These are phyloP conservation scores for Sherardia arvensis DNA, from an alignment of 257 asterid species.

Conservation along the genomic window DNA sequence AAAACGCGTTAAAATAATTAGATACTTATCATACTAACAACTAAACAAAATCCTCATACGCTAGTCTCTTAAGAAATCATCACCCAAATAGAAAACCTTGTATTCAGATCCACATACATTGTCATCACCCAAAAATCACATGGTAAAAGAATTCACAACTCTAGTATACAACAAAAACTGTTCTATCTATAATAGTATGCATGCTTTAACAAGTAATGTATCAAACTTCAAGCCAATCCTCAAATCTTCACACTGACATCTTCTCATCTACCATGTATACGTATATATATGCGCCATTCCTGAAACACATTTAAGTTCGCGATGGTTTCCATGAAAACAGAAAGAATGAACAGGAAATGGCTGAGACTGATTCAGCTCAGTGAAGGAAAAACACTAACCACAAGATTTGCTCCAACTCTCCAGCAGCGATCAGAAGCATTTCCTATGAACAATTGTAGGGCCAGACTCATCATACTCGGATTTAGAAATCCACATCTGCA, in stretches of 20 bases:
- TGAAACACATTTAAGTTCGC: background rate
- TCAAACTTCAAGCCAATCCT: slow-evolving; percentile 9
- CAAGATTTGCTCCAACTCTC: background rate
- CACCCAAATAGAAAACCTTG: background rate
- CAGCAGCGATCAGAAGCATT: slow-evolving; percentile 32
- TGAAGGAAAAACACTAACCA: slow-evolving; percentile 3
- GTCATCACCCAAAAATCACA: background rate
- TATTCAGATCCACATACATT: slow-evolving; percentile 6
- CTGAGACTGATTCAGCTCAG: background rate
- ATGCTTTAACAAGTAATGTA: background rate
- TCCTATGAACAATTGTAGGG: slow-evolving; percentile 61
- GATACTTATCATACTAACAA: no score
- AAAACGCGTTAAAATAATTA: no score
- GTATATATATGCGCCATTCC: slow-evolving; percentile 2
- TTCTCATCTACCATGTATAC: background rate
- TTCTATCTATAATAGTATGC: slow-evolving; percentile 2
- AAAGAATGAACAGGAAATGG: background rate
- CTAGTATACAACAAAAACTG: background rate
- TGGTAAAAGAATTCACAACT: background rate
- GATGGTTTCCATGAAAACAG: background rate
- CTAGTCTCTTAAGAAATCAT: background rate
- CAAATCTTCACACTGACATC: background rate
- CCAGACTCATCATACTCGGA: slow-evolving; percentile 53
- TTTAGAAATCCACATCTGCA: slow-evolving; percentile 59
- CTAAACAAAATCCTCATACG: no score